Percentiles rank a stretch among this genome's conserved stretches.
phyloP scores from a whole-genome alignment of 371 early-diverging fungal genomes.

The Mucor ambiguus region DNA sequence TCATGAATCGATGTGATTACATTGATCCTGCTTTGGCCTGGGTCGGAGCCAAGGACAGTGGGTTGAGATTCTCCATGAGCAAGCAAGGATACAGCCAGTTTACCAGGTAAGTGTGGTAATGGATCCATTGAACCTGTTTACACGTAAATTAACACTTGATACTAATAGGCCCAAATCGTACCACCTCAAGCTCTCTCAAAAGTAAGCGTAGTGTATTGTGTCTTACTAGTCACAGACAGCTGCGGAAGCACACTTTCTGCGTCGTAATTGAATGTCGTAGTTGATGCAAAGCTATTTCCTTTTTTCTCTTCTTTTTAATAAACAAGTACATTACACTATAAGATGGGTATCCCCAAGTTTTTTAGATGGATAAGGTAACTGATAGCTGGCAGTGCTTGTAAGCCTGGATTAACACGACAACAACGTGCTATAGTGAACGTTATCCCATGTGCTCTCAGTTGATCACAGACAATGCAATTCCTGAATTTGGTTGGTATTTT shows the following conservation, averaged over 20 bases:
- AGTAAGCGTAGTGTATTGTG: too few relatives aligned
- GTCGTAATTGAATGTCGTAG: neutral
- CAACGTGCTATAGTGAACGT: constrained; percentile 69
- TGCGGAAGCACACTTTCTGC: neutral
- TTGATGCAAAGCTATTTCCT: neutral
- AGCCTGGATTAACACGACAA: neutral
- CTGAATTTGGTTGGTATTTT: constrained; percentile 85
- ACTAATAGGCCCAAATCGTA: constrained; percentile 51
- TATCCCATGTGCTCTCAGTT: constrained; percentile 95
- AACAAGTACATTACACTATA: neutral
- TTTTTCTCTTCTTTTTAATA: neutral
- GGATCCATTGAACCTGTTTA: neutral
- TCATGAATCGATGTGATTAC: constrained; percentile 86
- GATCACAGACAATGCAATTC: constrained; percentile 84
- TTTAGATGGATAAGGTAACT: constrained; percentile 86
- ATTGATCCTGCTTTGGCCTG: constrained; percentile 83
- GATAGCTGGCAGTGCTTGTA: too few relatives aligned
- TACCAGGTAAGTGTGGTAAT: constrained; percentile 44
- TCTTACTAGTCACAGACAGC: too few relatives aligned
- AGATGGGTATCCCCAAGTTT: constrained; percentile 88
- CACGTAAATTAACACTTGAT: neutral
- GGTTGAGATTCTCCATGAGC: constrained; percentile 73
- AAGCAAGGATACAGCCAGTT: constrained; percentile 73
- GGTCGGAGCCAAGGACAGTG: constrained; percentile 84
- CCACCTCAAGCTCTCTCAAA: constrained; percentile 47